Evolutionary conservation across 139 green algal species (phyloP), one percentile per base, ranked within the genome.

Genomic region (Nannochloris sp.): DNA sequence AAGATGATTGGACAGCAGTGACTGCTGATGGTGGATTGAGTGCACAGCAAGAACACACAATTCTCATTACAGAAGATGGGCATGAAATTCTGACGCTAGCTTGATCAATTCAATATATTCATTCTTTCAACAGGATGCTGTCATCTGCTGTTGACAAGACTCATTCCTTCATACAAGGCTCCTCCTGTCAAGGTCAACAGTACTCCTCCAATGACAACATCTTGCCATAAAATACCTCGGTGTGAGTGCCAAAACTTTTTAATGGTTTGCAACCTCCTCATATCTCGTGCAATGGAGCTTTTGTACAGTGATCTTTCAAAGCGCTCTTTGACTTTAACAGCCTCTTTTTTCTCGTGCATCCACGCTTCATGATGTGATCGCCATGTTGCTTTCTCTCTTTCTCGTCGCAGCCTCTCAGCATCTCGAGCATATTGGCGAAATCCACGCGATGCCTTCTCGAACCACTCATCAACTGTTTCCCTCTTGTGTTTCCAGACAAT

Each of bases 21-120:
- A 96, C 90, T 2, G 64, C 62, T 16, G 92, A 99, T 74, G 87
- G 88, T n/a, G 75, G 75, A 11, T 74, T 95, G 57, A 76, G 80
- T 16, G 91, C 93, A 10, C 92, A 98, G 79, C 90, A 81, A 63
- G 92, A 98, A 83, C 92, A 98, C 81, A 97, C 92, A 3, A 67
- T 98, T 46, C 80, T 97, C 4, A 93, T 98, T 58, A 96, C 90
- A 3, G 60, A 89, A 11, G 62, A 74, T 31, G 90, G 91, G 0
- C 70, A 78, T 11, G 91, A 97, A 59, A 81, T 97, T 2, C 60
- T 97, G n/a, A 97, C 91, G 44, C 25, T 44, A 40, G 34, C 34
- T 4, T 62, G 50, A 62, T 15, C 34, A 29, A 12, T 21, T 19
- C n/a, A 21, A 53, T 53, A 9, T 11, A 25, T 57, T 34, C 23